Evolutionary conservation across 306 rosid species (phyloP).

Genomic region (Cucurbita pepo): DNA sequence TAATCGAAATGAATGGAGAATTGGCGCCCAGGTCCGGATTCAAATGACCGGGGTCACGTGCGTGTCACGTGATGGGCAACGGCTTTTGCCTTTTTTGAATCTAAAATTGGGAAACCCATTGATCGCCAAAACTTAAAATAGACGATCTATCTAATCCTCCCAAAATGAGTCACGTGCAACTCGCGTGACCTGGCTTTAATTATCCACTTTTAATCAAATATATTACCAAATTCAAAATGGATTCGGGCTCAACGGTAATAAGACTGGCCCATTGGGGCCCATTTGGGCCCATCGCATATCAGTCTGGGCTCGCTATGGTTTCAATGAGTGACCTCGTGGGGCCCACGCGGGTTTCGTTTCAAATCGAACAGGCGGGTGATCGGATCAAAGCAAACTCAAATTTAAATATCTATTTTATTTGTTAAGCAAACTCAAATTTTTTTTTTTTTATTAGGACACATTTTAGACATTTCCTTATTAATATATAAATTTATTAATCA

Average conservation of each 20-base stretch:
- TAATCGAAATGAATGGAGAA: neutral
- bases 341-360: neutral
- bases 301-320: neutral
- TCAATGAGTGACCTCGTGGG: neutral
- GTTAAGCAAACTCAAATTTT: too few relatives aligned
- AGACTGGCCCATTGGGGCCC: neutral
- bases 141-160: neutral
- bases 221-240: neutral
- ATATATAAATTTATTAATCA: too few relatives aligned
- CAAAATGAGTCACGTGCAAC: neutral
- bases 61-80: neutral
- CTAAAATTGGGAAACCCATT: neutral
- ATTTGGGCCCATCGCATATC: neutral
- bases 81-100: neutral
- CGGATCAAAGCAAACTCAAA: neutral
- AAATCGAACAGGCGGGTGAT: slow-evolving; percentile 4
- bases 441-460: too few relatives aligned
- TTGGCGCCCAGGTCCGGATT: slow-evolving; percentile 7
- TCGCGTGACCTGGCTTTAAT: neutral
- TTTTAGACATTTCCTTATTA: too few relatives aligned
- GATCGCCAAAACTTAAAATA: neutral
- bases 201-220: neutral
- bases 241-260: neutral
- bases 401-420: too few relatives aligned
- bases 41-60: slow-evolving; percentile 6